Evolutionary conservation across 2,329 filamentous ascomycete species (phyloP).

Genomic region (Trematosphaeria pertusa): DNA sequence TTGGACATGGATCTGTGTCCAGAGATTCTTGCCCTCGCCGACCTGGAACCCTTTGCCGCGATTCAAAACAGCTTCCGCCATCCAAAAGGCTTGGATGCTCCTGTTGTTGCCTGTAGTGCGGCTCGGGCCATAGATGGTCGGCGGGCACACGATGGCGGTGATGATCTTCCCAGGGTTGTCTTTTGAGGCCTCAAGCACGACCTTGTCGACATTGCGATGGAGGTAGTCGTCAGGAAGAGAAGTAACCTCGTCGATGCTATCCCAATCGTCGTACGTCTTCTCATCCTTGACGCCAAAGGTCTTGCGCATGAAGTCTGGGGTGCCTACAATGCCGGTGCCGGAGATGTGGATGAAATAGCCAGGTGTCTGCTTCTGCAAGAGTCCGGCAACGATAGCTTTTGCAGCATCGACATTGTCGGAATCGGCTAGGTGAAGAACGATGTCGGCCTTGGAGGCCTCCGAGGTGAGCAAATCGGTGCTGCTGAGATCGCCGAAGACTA

Average conservation of each 20-base stretch:
- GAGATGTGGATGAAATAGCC: constrained; percentile 62
- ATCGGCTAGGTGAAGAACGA: constrained; percentile 45
- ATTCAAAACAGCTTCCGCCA: constrained; percentile 59
- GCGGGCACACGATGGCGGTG: constrained; percentile 66
- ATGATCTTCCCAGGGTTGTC: constrained; percentile 53
- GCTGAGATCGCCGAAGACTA: constrained; percentile 59
- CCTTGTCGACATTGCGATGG: constrained; percentile 73
- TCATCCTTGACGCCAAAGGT: constrained; percentile 56
- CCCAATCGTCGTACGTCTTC: constrained; percentile 65
- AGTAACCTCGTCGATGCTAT: constrained; percentile 63
- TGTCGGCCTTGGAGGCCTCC: constrained; percentile 37
- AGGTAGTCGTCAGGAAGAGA: constrained; percentile 63
- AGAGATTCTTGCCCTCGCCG: constrained; percentile 63
- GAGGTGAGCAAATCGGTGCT: constrained; percentile 33
- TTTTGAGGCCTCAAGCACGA: constrained; percentile 62
- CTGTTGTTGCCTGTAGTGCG: constrained; percentile 63
- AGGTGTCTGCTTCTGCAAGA: constrained; percentile 52
- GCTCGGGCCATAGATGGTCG: constrained; percentile 67
- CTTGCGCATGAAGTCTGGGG: constrained; percentile 54
- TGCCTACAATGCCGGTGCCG: constrained; percentile 63
- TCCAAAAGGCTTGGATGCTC: constrained; percentile 64
- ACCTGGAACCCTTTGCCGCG: constrained; percentile 61
- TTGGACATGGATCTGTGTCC: constrained; percentile 65
- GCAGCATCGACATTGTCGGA: constrained; percentile 36
- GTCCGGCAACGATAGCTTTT: constrained; percentile 34